Conservation (phyloP, 2,329 filamentous ascomycete species). For the Fusarium austroafricanum region DNA sequence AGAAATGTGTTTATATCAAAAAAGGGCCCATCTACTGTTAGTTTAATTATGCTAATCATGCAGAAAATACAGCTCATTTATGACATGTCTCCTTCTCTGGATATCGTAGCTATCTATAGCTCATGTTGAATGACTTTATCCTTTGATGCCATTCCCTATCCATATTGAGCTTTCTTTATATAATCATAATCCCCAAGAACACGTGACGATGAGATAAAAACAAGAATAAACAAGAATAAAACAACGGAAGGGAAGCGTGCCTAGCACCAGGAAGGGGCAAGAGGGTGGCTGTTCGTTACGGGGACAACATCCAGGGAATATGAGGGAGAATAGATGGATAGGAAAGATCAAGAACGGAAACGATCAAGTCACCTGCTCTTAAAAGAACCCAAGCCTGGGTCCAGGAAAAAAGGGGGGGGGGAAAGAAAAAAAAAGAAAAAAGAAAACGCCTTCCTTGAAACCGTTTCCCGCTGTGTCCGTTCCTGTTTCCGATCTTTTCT, state of each 20-base stretch:
- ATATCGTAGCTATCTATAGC: constrained; percentile 44
- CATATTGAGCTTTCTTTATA: constrained; percentile 42
- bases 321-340: not conserved
- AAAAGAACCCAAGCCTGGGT: constrained; percentile 23
- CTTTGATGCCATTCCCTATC: constrained; percentile 41
- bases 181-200: constrained; percentile 30
- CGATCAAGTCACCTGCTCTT: constrained; percentile 24
- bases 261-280: constrained; percentile 2
- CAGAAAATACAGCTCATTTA: constrained; percentile 17
- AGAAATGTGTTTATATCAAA: constrained; percentile 18
- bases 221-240: constrained; percentile 3
- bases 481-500: constrained; percentile 22
- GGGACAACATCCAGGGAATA: not conserved
- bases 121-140: constrained; percentile 52
- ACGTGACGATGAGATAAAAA: constrained; percentile 16
- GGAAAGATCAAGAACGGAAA: constrained; percentile 16
- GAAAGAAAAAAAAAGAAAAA: not conserved
- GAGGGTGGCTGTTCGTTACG: not conserved
- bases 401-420: constrained; percentile 1
- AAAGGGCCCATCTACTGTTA: constrained; percentile 14
- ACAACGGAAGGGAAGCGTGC: not conserved
- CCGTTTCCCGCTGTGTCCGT: constrained; percentile 24
- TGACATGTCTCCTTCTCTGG: constrained; percentile 17
- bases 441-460: constrained; percentile 25
- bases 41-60: constrained; percentile 22